A percentile compares a stretch with the other conserved stretches of the same genome.
phyloP scores from a whole-genome alignment of 2,329 filamentous ascomycete genomes.

The Setomelanomma holmii region DNA sequence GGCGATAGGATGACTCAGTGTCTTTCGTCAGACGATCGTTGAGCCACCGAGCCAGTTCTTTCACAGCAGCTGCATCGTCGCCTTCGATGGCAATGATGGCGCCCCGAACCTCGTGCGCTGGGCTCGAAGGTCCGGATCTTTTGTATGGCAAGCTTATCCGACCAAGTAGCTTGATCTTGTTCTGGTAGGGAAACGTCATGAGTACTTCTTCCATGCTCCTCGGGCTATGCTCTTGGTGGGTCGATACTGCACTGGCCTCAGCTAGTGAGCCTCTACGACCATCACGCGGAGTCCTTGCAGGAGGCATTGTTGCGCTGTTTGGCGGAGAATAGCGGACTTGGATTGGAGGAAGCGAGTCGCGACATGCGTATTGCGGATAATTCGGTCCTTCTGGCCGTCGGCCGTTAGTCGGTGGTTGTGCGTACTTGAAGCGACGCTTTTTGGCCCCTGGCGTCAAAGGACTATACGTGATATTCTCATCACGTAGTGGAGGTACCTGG shows the following conservation, averaged over 20 bases:
- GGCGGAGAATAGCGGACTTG: constrained; percentile 41
- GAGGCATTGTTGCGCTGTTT: constrained; percentile 41
- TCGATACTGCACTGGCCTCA: constrained; percentile 21
- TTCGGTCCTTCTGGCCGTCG: constrained; percentile 64
- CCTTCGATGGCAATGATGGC: constrained; percentile 86
- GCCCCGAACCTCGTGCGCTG: constrained; percentile 64
- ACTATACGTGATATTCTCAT: constrained; percentile 36
- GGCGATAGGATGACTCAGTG: constrained; percentile 53
- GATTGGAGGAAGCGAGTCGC: constrained; percentile 45
- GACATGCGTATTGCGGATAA: constrained; percentile 40
- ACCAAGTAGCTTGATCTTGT: constrained; percentile 78
- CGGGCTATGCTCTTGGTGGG: constrained; percentile 47
- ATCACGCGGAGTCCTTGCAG: constrained; percentile 43
- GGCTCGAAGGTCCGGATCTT: constrained; percentile 28
- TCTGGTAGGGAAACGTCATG: constrained; percentile 75
- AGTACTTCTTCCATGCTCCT: constrained; percentile 71
- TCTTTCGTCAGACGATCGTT: constrained; percentile 60
- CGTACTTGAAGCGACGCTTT: constrained; percentile 43
- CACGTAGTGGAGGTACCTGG: constrained; percentile 32
- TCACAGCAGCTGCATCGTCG: constrained; percentile 67
- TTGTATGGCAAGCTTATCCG: constrained; percentile 75
- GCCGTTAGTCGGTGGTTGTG: constrained; percentile 52
- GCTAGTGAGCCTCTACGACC: constrained; percentile 19
- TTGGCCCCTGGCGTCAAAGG: constrained; percentile 45
- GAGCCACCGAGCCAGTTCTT: constrained; percentile 71